Evolutionary conservation across 495 filamentous ascomycete species (phyloP).

Genomic region (Usnea hakonensis): DNA sequence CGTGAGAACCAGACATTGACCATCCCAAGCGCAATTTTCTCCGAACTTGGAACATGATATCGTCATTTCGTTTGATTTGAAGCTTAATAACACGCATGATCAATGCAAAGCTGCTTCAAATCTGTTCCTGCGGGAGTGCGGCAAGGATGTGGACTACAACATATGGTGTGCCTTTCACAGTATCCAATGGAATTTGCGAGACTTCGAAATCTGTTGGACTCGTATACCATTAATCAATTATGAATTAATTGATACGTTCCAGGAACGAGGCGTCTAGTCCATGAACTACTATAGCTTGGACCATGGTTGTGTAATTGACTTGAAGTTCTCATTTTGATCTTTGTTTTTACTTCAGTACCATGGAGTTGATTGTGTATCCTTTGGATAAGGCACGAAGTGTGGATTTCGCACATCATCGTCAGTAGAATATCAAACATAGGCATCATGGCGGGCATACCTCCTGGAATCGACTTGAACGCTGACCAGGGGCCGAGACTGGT

Average conservation of each 20-base stretch:
- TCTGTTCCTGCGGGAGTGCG: no score
- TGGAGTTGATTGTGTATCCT: background rate
- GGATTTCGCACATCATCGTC: background rate
- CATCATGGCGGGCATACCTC: slow-evolving; percentile 4
- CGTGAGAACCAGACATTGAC: background rate
- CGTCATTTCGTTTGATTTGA: background rate
- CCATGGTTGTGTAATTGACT: background rate
- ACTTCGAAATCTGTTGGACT: background rate
- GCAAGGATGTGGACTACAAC: no score
- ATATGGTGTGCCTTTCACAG: no score
- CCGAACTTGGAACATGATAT: no score
- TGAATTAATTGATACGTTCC: background rate
- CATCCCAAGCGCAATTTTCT: background rate
- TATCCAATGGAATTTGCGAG: no score
- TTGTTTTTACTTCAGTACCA: background rate
- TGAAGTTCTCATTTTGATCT: background rate
- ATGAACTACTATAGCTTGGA: background rate
- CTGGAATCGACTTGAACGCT: slow-evolving; percentile 14
- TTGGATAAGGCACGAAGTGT: background rate
- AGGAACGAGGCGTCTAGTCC: background rate
- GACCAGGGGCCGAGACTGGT: slow-evolving; percentile 18
- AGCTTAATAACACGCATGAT: no score
- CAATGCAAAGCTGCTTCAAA: no score
- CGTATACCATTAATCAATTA: background rate
- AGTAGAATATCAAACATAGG: background rate